A percentile compares a stretch with the other conserved stretches of the same genome.
Evolutionary conservation across 805 yeast genomes (phyloP).

Genomic region (Lipomyces mesembrius): DNA sequence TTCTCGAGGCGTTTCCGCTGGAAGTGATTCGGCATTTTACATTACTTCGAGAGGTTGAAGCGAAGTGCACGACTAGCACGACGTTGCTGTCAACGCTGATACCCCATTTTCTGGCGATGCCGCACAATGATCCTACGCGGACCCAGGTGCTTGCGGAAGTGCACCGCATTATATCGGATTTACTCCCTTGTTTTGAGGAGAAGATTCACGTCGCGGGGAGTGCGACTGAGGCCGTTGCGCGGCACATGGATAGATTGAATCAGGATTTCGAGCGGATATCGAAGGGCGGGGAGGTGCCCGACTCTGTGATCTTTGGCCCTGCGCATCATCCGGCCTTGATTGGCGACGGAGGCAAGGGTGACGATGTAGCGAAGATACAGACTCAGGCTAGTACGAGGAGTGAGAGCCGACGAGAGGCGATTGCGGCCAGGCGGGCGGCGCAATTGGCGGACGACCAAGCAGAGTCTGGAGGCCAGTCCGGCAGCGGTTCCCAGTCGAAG

Average conservation of each 20-base stretch:
- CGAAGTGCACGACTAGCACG: slow-evolving; percentile 78
- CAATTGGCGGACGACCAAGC: slow-evolving; percentile 42
- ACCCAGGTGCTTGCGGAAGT: slow-evolving; percentile 47
- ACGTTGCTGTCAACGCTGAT: slow-evolving; percentile 68
- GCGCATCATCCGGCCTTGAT: slow-evolving; percentile 91
- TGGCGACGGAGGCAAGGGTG: slow-evolving; percentile 29
- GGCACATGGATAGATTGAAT: slow-evolving; percentile 73
- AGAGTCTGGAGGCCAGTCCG: slow-evolving; percentile 16
- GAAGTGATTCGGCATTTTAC: slow-evolving; percentile 87
- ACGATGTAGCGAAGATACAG: slow-evolving; percentile 56
- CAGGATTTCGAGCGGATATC: slow-evolving; percentile 78
- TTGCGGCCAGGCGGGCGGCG: slow-evolving; percentile 82
- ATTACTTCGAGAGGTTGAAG: slow-evolving; percentile 87
- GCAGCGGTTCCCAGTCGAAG: slow-evolving; percentile 23
- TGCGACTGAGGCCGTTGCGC: slow-evolving; percentile 76
- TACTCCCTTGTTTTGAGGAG: slow-evolving; percentile 92
- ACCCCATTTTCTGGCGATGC: slow-evolving; percentile 50
- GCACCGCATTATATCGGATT: slow-evolving; percentile 57
- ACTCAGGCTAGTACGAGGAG: slow-evolving; percentile 77
- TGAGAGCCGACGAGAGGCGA: slow-evolving; percentile 88
- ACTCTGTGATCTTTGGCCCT: slow-evolving; percentile 73
- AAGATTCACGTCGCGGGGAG: slow-evolving; percentile 96
- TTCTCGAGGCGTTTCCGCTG: slow-evolving; percentile 84
- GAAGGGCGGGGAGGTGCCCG: slow-evolving; percentile 79
- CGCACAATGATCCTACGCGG: slow-evolving; percentile 39